Conservation (phyloP, 2,329 filamentous ascomycete species). For the Neopestalotiopsis clavispora region DNA sequence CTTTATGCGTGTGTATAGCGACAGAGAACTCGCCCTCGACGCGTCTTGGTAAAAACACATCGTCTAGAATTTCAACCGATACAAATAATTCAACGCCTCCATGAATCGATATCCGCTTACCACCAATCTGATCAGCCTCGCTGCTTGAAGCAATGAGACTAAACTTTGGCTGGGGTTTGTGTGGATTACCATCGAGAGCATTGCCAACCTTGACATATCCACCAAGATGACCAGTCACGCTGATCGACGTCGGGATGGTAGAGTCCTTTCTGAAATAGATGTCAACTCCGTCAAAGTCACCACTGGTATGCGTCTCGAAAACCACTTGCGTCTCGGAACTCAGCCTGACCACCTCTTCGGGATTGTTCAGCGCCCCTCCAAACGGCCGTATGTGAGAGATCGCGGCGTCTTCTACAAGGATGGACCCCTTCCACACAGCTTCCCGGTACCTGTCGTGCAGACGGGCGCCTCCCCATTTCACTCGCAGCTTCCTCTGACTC, state of each 20-base stretch:
- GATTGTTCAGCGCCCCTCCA: conserved; percentile 30
- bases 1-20: too few relatives aligned
- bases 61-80: not conserved
- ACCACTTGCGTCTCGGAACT: not conserved
- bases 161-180: not conserved
- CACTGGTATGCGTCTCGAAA: not conserved
- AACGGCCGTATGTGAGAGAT: conserved; percentile 29
- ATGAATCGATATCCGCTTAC: not conserved
- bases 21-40: not conserved
- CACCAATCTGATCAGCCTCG: not conserved
- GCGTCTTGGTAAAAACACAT: not conserved
- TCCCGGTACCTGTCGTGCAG: conserved; percentile 39
- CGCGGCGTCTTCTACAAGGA: conserved; percentile 25
- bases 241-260: not conserved
- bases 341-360: conserved; percentile 22
- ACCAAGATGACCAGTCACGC: not conserved
- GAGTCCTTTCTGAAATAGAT: not conserved
- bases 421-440: conserved; percentile 36
- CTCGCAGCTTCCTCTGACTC: conserved; percentile 24
- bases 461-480: conserved; percentile 38
- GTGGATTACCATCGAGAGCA: conserved; percentile 1
- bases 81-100: conserved; percentile 3
- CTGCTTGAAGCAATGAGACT: not conserved
- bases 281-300: not conserved
- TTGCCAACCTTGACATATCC: conserved; percentile 9